These are phyloP conservation scores for Pulveroboletus sp. DNA, from an alignment of 768 basidiomycete genomes.

Conservation along the genomic window DNA sequence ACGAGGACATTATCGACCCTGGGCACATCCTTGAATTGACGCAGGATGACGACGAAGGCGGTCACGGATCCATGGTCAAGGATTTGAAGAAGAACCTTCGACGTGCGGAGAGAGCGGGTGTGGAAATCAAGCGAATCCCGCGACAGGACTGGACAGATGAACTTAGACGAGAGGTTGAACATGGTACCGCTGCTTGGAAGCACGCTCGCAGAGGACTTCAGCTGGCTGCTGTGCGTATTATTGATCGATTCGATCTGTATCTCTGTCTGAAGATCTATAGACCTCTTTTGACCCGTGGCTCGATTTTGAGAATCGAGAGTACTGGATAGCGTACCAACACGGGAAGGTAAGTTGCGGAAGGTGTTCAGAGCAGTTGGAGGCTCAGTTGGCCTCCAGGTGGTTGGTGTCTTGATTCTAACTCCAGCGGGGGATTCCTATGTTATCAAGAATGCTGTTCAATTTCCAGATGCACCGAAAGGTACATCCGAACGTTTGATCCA, in stretches of 20 bases:
- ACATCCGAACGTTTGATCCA: constrained; percentile 52
- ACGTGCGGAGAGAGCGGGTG: constrained; percentile 51
- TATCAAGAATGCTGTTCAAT: constrained; percentile 54
- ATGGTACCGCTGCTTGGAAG: constrained; percentile 56
- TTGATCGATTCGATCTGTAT: neutral
- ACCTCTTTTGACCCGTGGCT: constrained; percentile 51
- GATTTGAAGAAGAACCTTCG: constrained; percentile 60
- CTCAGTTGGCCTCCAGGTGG: constrained; percentile 25
- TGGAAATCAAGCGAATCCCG: constrained; percentile 45
- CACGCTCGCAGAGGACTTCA: constrained; percentile 51
- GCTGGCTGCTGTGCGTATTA: constrained; percentile 41
- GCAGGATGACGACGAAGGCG: constrained; percentile 33
- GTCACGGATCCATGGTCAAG: constrained; percentile 43
- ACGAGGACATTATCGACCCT: constrained; percentile 56
- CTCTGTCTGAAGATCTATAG: constrained; percentile 18
- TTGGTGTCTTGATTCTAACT: constrained; percentile 50
- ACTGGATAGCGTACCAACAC: constrained; percentile 49
- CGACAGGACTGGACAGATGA: constrained; percentile 39
- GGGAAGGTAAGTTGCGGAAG: neutral
- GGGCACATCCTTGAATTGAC: constrained; percentile 42
- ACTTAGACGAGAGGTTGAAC: constrained; percentile 45
- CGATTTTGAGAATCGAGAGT: constrained; percentile 51
- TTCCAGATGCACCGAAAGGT: constrained; percentile 50
- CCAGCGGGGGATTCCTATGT: constrained; percentile 45
- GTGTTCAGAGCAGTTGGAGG: neutral